phyloP scores from a whole-genome alignment of 306 rosid genomes.

The Amphicarpaea edgeworthii region DNA sequence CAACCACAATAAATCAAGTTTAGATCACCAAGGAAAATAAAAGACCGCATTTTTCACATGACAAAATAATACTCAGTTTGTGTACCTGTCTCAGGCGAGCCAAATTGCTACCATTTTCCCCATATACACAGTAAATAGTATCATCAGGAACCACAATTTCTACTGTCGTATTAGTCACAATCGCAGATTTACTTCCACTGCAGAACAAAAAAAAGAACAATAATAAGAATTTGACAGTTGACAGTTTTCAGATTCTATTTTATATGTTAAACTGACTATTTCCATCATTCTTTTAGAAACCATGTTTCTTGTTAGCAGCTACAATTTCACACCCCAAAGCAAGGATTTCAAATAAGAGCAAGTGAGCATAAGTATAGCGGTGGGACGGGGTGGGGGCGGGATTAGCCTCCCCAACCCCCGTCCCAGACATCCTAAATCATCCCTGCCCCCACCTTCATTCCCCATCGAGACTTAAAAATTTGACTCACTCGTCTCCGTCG shows the following conservation, averaged over 20 bases:
- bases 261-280: conserved; percentile 15
- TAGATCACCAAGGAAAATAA: not conserved
- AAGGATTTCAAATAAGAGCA: conserved; percentile 35
- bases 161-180: conserved; percentile 90
- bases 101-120: conserved; percentile 90
- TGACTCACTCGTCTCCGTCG: no score
- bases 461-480: no score
- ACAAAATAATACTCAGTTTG: no score
- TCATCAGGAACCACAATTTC: conserved; percentile 94
- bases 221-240: conserved; percentile 24
- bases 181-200: conserved; percentile 92
- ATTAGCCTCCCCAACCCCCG: no score
- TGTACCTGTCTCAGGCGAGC: conserved; percentile 90
- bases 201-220: conserved; percentile 31
- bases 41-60: not conserved
- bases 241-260: conserved; percentile 14
- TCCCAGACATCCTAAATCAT: no score
- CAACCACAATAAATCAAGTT: not conserved
- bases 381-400: no score
- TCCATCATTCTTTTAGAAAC: conserved; percentile 36
- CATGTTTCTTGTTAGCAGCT: conserved; percentile 2
- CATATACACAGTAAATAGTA: conserved; percentile 82
- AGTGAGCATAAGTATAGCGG: no score
- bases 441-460: no score
- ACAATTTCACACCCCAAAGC: conserved; percentile 18